A percentile compares a stretch with the other conserved stretches of the same genome.
Conservation (phyloP, 164 flowering plant species). For the Santalum album region DNA sequence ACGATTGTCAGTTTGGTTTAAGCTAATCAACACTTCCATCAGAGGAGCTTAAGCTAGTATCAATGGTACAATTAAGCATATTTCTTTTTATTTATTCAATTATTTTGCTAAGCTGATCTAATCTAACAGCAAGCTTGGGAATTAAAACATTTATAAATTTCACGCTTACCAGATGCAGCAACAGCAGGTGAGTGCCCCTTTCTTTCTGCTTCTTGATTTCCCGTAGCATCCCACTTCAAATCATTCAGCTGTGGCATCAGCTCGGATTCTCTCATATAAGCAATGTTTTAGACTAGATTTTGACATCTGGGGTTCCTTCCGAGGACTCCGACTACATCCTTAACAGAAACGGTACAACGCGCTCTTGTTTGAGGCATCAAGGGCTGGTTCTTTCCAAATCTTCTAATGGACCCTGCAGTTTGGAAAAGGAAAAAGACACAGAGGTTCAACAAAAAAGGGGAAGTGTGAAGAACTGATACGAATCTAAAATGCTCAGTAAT, state of each 20-base stretch:
- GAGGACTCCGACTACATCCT: conserved; percentile 71
- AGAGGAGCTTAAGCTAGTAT: too few relatives aligned
- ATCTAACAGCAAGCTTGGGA: too few relatives aligned
- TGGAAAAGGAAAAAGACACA: not conserved
- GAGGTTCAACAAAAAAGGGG: not conserved
- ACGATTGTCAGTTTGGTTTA: too few relatives aligned
- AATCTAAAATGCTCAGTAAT: too few relatives aligned
- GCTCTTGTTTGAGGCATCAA: conserved; percentile 25
- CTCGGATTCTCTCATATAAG: not conserved
- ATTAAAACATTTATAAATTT: too few relatives aligned
- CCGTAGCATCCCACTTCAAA: conserved; percentile 24
- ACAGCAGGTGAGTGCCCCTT: conserved; percentile 26
- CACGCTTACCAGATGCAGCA: conserved; percentile 33
- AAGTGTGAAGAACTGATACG: too few relatives aligned
- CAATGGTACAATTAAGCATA: too few relatives aligned
- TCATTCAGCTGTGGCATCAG: not conserved
- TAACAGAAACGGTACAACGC: conserved; percentile 45
- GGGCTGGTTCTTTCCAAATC: conserved; percentile 41
- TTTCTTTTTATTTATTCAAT: too few relatives aligned
- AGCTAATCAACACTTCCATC: too few relatives aligned
- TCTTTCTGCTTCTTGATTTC: conserved; percentile 48
- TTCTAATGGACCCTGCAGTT: conserved; percentile 36
- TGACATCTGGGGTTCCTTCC: conserved; percentile 86
- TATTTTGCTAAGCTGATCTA: too few relatives aligned
- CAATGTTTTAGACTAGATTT: conserved; percentile 6